Conservation (phyloP, 2,329 filamentous ascomycete species). For the Drechslerella stenobrocha region DNA sequence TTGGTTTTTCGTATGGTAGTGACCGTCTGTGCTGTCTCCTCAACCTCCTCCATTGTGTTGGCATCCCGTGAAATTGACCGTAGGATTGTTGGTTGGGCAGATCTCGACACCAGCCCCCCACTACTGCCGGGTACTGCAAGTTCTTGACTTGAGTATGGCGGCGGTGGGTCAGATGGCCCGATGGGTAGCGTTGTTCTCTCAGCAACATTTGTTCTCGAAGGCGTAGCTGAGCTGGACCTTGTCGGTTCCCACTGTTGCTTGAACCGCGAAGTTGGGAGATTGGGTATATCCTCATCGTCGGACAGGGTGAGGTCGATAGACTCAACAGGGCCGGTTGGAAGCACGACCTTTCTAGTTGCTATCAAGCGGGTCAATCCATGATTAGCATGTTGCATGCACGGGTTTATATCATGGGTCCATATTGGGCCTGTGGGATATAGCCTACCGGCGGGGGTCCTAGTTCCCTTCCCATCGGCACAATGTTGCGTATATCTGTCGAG, state of each 20-base stretch:
- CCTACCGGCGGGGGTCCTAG: constrained; percentile 37
- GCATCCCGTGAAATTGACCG: background rate
- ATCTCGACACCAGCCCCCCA: background rate
- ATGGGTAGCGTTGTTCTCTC: constrained; percentile 26
- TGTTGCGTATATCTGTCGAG: constrained; percentile 43
- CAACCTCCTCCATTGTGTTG: constrained; percentile 9
- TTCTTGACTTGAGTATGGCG: constrained; percentile 42
- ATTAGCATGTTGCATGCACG: background rate
- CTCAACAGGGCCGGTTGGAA: constrained; percentile 37
- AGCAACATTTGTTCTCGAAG: constrained; percentile 11
- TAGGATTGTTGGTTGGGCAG: background rate
- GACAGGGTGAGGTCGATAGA: constrained; percentile 43
- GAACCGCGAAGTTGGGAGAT: constrained; percentile 16
- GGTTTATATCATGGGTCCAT: background rate
- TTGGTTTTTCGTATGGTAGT: constrained; percentile 18
- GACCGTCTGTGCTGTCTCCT: constrained; percentile 9
- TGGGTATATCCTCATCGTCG: constrained; percentile 31
- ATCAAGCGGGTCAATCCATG: background rate
- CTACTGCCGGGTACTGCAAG: background rate
- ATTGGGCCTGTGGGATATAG: background rate
- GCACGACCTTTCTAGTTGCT: constrained; percentile 35
- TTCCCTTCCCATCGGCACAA: constrained; percentile 40
- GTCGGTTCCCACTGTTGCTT: constrained; percentile 9
- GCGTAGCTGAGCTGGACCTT: constrained; percentile 21
- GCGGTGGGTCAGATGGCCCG: constrained; percentile 31